Percentiles rank a stretch among this genome's conserved stretches.
These are phyloP conservation scores for Yamagishiella unicocca DNA, from an alignment of 139 green algal species.

Conservation along the genomic window DNA sequence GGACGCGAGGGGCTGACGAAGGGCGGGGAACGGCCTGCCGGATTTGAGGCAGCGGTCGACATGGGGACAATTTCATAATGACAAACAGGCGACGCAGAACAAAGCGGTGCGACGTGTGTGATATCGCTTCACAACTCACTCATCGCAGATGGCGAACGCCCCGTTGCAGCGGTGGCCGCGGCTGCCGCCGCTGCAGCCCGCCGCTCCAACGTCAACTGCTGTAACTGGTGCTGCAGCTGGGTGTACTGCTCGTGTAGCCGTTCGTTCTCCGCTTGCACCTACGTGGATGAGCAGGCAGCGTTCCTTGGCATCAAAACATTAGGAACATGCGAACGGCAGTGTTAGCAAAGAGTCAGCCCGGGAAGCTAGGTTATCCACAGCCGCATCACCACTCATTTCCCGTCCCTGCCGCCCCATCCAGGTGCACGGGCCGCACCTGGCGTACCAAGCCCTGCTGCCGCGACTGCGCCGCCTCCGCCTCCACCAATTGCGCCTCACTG, in stretches of 20 bases:
- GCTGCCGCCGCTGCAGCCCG: background rate
- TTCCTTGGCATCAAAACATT: too few relatives aligned
- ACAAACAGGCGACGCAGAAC: background rate
- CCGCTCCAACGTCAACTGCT: conserved; percentile 5
- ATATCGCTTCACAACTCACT: too few relatives aligned
- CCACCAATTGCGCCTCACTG: conserved; percentile 29
- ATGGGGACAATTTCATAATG: too few relatives aligned
- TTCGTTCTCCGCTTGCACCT: conserved; percentile 29
- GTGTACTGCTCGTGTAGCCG: conserved; percentile 32
- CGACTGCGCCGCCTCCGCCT: conserved; percentile 34
- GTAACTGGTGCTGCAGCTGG: conserved; percentile 22
- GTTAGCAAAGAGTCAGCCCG: background rate
- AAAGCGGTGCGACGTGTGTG: background rate
- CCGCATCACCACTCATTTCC: too few relatives aligned
- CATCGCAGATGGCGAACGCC: too few relatives aligned
- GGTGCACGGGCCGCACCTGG: background rate
- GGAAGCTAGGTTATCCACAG: background rate
- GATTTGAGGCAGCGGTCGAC: too few relatives aligned
- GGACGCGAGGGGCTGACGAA: too few relatives aligned
- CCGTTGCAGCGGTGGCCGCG: background rate
- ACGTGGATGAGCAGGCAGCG: background rate
- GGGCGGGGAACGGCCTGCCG: too few relatives aligned
- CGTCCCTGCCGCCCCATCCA: background rate
- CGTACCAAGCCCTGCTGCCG: conserved; percentile 30
- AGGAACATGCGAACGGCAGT: background rate